These are phyloP conservation scores for Hemileia vastatrix DNA, from an alignment of 1,284 basidiomycete species.

Conservation along the genomic window DNA sequence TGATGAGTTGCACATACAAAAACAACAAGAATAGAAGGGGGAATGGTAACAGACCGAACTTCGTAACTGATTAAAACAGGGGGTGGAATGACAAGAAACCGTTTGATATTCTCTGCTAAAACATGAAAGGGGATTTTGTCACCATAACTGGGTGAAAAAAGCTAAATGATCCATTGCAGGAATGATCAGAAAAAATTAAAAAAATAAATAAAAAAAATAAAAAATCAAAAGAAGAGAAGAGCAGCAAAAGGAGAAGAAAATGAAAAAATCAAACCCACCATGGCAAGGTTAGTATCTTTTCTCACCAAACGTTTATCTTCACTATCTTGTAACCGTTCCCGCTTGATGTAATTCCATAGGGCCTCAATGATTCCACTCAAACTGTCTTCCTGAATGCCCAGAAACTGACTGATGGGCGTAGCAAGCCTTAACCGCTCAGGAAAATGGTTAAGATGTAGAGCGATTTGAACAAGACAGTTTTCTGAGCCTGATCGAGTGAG, in stretches of 20 bases:
- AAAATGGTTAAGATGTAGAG: constrained; percentile 19
- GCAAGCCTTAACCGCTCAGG: constrained; percentile 9
- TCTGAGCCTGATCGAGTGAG: constrained; percentile 13
- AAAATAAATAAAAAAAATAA: neutral
- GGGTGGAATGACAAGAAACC: constrained; percentile 6
- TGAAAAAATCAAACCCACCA: constrained; percentile 11
- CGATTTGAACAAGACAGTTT: constrained; percentile 10
- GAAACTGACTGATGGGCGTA: constrained; percentile 7
- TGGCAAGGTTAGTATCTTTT: constrained; percentile 15
- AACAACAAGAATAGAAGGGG: neutral
- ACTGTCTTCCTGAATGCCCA: constrained; percentile 9
- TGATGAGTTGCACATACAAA: neutral
- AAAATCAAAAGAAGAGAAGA: neutral
- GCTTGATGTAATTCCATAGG: constrained; percentile 17
- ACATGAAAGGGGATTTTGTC: constrained; percentile 18
- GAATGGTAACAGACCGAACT: constrained; percentile 2
- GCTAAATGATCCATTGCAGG: neutral
- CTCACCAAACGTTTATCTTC: constrained; percentile 14
- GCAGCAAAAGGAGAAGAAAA: neutral
- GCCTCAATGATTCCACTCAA: constrained; percentile 10
- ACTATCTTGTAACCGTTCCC: constrained; percentile 12
- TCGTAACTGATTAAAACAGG: constrained; percentile 10
- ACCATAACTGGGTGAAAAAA: constrained; percentile 2
- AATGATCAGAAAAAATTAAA: neutral
- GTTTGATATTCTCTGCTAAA: constrained; percentile 4